Evolutionary conservation across 768 basidiomycete genomes (phyloP), one percentile per base, ranked within the genome.

Genomic region (Hygrophorus russula): DNA sequence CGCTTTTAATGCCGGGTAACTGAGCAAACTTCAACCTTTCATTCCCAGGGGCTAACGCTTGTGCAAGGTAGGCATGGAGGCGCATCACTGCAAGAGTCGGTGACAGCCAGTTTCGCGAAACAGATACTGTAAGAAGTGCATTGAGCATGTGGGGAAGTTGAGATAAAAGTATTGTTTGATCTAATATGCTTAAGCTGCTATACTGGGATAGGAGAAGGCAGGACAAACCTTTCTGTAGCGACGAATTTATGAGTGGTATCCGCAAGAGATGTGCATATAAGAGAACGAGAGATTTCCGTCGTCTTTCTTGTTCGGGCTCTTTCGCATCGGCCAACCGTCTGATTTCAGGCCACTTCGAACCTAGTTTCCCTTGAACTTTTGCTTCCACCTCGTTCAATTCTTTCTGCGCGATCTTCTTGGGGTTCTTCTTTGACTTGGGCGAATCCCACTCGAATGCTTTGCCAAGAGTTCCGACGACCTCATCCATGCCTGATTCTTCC

Each of bases 221-320:
- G 20, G 5, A 67, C 76, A 13, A 49, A 92, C 91, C 82, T 63
- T 73, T 69, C 48, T 73, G 71, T 7, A 96, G 61, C 0, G 64
- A 59, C 2, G 70, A 46, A 17, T 74, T 69, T 5, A 69, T 60
- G 44, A 80, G 60, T 2, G 73, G 74, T 27, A 68, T 76, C 19
- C 93, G 73, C 29, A 94, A 66, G 34, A 98, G 63, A 62, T 98
- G 89, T 7, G 89, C 83, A 56, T 88, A 93, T 2, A 96, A 62
- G 4, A 96, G 66, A 1, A 83, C 66, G 45, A 90, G 67, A 0
- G 87, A 83, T 42, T 70, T 70, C 38, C 69, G 64, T 18, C 68
- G 63, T 10, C 59, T 60, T 20, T 63, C 67, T 34, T 69, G 56
- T 12, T 58, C 53, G n/a, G 58, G 51, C 41, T 60, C 63, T 5